Evolutionary conservation across 2,329 filamentous ascomycete genomes (phyloP).

Genomic region (Aspergillus sp.): DNA sequence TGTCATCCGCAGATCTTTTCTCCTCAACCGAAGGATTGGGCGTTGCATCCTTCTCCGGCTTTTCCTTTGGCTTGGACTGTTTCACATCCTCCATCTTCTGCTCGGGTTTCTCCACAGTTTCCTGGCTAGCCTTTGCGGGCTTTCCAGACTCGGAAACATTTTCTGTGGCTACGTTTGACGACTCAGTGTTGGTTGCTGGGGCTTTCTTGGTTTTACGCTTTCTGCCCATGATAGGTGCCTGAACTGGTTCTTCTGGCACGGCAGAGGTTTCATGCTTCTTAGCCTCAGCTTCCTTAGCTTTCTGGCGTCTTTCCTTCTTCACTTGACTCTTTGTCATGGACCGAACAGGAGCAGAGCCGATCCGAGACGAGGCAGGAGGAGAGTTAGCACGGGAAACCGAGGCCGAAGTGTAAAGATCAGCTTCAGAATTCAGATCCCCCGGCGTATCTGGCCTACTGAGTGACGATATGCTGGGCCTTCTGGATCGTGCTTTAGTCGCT

Average conservation of each 20-base stretch:
- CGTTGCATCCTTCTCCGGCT: constrained; percentile 15
- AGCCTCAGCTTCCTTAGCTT: constrained; percentile 42
- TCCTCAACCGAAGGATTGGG: constrained; percentile 16
- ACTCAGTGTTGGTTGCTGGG: constrained; percentile 20
- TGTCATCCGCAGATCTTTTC: constrained; percentile 11
- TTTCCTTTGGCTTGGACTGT: constrained; percentile 21
- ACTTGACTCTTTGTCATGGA: constrained; percentile 58
- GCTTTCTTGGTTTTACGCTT: constrained; percentile 56
- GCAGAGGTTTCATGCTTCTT: constrained; percentile 36
- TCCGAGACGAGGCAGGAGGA: constrained; percentile 47
- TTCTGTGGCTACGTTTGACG: constrained; percentile 7
- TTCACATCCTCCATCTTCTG: constrained; percentile 16
- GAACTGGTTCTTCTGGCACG: constrained; percentile 47
- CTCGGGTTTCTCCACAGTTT: constrained; percentile 17
- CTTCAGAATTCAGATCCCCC: constrained; percentile 56
- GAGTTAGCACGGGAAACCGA: constrained; percentile 58
- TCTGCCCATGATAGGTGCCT: constrained; percentile 59
- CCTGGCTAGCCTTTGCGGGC: constrained; percentile 8
- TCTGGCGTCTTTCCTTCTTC: constrained; percentile 54
- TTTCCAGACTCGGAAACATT: constrained; percentile 10
- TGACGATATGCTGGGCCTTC: constrained; percentile 46
- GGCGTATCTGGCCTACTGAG: constrained; percentile 58
- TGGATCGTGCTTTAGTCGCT: constrained; percentile 26
- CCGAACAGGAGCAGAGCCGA: constrained; percentile 56
- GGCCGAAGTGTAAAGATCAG: constrained; percentile 53